phyloP scores from a whole-genome alignment of 2,329 filamentous ascomycete species.

The Diaporthe helianthi region DNA sequence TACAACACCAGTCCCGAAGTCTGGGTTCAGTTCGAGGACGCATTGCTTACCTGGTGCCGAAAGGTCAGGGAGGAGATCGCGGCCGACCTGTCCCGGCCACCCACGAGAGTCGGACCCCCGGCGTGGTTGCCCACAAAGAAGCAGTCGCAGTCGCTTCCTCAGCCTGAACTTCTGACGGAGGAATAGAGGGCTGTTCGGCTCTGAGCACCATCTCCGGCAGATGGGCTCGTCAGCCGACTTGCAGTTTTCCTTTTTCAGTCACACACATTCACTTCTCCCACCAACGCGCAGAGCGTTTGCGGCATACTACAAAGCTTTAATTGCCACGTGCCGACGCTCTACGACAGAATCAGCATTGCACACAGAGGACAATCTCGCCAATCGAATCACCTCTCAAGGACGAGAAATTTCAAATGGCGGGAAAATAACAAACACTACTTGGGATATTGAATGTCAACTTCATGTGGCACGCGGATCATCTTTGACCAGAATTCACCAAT shows the following conservation, averaged over 20 bases:
- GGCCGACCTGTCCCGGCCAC: conserved; percentile 56
- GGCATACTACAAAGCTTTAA: conserved; percentile 26
- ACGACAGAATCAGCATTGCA: conserved; percentile 12
- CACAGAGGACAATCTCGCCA: conserved; percentile 1
- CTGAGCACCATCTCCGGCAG: conserved; percentile 6
- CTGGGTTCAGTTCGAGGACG: conserved; percentile 84
- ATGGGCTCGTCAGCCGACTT: conserved; percentile 1
- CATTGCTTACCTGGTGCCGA: conserved; percentile 82
- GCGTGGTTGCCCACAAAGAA: conserved; percentile 27
- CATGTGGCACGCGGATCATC: conserved; percentile 24
- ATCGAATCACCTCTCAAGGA: background rate
- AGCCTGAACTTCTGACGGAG: conserved; percentile 26
- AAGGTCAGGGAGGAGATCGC: conserved; percentile 84
- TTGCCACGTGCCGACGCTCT: conserved; percentile 27
- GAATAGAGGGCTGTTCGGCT: background rate
- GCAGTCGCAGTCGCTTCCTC: conserved; percentile 28
- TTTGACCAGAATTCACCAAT: conserved; percentile 11
- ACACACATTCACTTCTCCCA: conserved; percentile 6
- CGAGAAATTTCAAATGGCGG: conserved; percentile 6
- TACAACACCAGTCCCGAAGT: conserved; percentile 72
- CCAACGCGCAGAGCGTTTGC: conserved; percentile 18
- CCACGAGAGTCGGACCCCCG: conserved; percentile 34
- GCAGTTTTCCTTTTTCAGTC: background rate
- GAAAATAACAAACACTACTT: conserved; percentile 8
- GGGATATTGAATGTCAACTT: conserved; percentile 24